These are phyloP conservation scores for Oryza nivara DNA, from an alignment of 176 grass and related monocot species.

Conservation along the genomic window DNA sequence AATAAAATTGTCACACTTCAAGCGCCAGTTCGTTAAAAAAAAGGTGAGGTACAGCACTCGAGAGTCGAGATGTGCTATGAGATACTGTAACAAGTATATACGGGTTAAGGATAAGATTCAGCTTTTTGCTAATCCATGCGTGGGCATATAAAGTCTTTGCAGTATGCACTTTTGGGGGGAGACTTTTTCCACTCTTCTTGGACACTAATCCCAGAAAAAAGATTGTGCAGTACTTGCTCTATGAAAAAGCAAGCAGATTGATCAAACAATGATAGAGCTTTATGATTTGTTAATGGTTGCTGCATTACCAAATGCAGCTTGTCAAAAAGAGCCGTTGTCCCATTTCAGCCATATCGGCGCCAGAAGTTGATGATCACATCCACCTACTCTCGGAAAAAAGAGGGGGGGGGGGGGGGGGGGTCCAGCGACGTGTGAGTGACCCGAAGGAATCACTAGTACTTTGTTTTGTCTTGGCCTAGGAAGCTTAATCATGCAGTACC, in stretches of 20 bases:
- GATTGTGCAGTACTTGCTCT: not conserved
- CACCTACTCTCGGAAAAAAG: conserved; percentile 4
- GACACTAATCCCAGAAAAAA: conserved; percentile 13
- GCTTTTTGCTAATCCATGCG: not conserved
- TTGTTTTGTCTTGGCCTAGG: not conserved
- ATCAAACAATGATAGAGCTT: not conserved
- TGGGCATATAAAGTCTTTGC: not conserved
- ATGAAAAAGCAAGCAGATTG: not conserved
- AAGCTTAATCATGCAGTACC: not conserved
- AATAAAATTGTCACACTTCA: not conserved
- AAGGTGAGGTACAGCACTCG: not conserved
- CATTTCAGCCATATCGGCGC: conserved; percentile 25
- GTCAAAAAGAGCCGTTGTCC: conserved; percentile 28
- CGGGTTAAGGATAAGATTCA: not conserved
- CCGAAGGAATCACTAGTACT: not conserved
- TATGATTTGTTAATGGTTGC: conserved; percentile 11
- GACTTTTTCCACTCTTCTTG: conserved; percentile 36
- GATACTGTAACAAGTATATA: not conserved
- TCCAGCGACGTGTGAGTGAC: not conserved
- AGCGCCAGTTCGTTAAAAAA: too few relatives aligned
- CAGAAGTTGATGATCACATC: not conserved
- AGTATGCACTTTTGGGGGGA: not conserved
- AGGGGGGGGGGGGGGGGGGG: not conserved
- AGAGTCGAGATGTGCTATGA: not conserved
- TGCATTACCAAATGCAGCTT: conserved; percentile 24